A percentile compares a stretch with the other conserved stretches of the same genome.
These are phyloP conservation scores for Hygrocybe coccinea DNA, from an alignment of 768 basidiomycete genomes.

Conservation along the genomic window DNA sequence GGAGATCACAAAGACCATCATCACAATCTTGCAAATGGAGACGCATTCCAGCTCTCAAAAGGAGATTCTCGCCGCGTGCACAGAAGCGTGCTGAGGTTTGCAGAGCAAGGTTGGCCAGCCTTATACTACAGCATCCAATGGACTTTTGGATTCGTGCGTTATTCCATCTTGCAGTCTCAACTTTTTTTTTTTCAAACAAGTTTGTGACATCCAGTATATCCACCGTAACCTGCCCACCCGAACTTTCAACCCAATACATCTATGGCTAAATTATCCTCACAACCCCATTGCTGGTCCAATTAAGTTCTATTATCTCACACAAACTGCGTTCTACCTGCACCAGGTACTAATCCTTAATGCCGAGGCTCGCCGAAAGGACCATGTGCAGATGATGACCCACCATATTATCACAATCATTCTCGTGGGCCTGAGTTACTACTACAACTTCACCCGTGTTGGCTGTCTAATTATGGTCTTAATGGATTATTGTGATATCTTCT, in stretches of 20 bases:
- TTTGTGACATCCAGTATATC: constrained; percentile 57
- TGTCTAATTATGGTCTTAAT: constrained; percentile 86
- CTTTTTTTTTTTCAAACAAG: constrained; percentile 2
- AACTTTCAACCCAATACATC: constrained; percentile 54
- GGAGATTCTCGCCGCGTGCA: constrained; percentile 59
- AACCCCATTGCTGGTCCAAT: constrained; percentile 68
- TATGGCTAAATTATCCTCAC: constrained; percentile 85
- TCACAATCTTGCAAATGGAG: constrained; percentile 19
- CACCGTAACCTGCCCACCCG: constrained; percentile 65
- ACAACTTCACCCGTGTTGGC: constrained; percentile 84
- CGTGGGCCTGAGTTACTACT: constrained; percentile 71
- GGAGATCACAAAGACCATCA: constrained; percentile 31
- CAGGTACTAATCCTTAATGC: constrained; percentile 90
- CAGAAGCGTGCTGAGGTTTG: constrained; percentile 77
- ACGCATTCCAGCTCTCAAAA: constrained; percentile 25
- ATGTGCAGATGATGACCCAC: constrained; percentile 94
- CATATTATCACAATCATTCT: constrained; percentile 85
- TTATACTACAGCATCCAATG: constrained; percentile 78
- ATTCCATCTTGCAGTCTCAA: constrained; percentile 11
- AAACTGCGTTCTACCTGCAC: constrained; percentile 86
- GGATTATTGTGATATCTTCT: constrained; percentile 90
- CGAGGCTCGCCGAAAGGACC: constrained; percentile 88
- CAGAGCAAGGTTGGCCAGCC: constrained; percentile 91
- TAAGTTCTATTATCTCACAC: constrained; percentile 86
- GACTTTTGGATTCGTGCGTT: constrained; percentile 74